Percentiles rank a stretch among this genome's conserved stretches.
phyloP scores from a whole-genome alignment of 148 eudicot species.

The Fagopyrum tataricum region DNA sequence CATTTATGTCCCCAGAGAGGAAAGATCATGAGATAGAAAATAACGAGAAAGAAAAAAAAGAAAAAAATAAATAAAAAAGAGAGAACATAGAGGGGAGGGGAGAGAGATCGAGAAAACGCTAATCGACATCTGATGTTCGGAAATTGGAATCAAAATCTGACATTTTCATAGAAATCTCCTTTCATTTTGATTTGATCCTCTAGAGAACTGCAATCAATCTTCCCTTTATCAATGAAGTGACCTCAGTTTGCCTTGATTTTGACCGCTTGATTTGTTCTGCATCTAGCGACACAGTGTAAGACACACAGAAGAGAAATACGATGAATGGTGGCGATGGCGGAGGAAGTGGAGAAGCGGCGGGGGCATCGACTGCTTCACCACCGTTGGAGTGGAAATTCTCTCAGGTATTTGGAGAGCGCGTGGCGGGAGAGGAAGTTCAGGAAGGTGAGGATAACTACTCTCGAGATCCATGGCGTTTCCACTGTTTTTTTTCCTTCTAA shows the following conservation, averaged over 20 bases:
- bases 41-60: slow-evolving; percentile 15
- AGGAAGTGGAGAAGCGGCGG: slow-evolving; percentile 34
- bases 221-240: slow-evolving; percentile 15
- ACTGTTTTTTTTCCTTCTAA: background rate
- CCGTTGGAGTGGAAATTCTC: slow-evolving; percentile 91
- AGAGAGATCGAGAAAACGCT: slow-evolving; percentile 15
- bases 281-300: slow-evolving; percentile 4
- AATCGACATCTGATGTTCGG: slow-evolving; percentile 35
- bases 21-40: slow-evolving; percentile 6
- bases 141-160: slow-evolving; percentile 26
- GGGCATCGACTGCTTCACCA: slow-evolving; percentile 36
- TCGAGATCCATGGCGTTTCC: slow-evolving; percentile 5
- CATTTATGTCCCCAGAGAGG: background rate
- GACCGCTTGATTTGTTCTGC: slow-evolving; percentile 14
- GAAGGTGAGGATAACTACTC: slow-evolving; percentile 48
- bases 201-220: slow-evolving; percentile 10
- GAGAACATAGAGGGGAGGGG: background rate
- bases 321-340: slow-evolving; percentile 60
- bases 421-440: slow-evolving; percentile 91
- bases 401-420: slow-evolving; percentile 87
- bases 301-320: slow-evolving; percentile 24
- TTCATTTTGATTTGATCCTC: slow-evolving; percentile 15
- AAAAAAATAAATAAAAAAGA: background rate
- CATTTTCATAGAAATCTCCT: slow-evolving; percentile 23
- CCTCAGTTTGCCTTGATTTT: slow-evolving; percentile 11